A percentile compares a stretch with the other conserved stretches of the same genome.
Conservation (phyloP, 495 filamentous ascomycete genomes). For the Xylaria castorea region DNA sequence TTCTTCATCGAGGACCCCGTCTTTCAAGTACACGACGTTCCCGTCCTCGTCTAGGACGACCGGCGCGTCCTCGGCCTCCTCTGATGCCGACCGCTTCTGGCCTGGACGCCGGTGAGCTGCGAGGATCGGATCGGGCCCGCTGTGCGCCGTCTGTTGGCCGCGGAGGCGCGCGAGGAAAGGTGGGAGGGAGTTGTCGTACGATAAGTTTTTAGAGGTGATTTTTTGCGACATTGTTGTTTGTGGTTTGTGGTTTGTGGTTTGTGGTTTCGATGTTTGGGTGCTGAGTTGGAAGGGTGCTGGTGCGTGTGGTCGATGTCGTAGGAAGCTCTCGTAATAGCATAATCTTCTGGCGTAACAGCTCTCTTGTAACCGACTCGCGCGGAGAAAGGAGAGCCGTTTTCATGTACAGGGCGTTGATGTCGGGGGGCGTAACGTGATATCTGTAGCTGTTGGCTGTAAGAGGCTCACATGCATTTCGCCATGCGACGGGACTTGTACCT, state of each 20-base stretch:
- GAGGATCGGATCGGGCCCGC: constrained; percentile 52
- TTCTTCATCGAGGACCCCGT: constrained; percentile 32
- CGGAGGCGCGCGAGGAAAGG: constrained; percentile 61
- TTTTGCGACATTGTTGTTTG: constrained; percentile 49
- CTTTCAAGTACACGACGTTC: constrained; percentile 43
- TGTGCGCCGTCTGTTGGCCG: constrained; percentile 45
- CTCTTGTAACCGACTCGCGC: not conserved
- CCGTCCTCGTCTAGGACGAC: constrained; percentile 55
- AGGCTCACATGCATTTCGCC: not conserved
- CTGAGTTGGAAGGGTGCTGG: not conserved
- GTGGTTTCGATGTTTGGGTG: not conserved
- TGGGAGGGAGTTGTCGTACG: constrained; percentile 56
- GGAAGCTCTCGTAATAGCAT: not conserved
- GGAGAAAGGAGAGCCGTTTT: not conserved
- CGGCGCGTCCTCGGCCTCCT: constrained; percentile 58
- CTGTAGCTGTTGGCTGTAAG: not conserved
- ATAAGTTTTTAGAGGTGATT: constrained; percentile 61
- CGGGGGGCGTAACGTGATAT: not conserved
- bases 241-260: too few species aligned
- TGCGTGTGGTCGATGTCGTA: not conserved
- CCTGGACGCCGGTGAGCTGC: constrained; percentile 46
- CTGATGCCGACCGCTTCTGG: constrained; percentile 50
- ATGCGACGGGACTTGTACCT: not conserved
- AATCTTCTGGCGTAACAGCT: not conserved
- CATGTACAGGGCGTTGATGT: not conserved